These are phyloP conservation scores for Amylostereum chailletii DNA, from an alignment of 1,284 basidiomycete genomes.

Conservation along the genomic window DNA sequence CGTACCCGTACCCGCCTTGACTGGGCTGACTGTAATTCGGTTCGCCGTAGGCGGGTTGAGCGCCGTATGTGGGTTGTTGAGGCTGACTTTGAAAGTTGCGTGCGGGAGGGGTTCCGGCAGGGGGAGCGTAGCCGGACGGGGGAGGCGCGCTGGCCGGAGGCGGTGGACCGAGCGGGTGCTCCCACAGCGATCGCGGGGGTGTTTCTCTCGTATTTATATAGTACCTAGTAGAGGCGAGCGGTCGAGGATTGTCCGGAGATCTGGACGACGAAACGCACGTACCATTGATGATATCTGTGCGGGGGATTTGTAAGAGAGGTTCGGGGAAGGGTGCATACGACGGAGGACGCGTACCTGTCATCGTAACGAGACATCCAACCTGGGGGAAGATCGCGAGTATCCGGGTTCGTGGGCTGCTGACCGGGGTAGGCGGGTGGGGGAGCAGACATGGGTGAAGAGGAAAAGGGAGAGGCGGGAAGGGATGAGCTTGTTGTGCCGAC, in stretches of 20 bases:
- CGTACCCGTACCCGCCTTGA: constrained; percentile 2
- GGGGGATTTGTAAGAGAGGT: constrained; percentile 9
- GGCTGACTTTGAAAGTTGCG: constrained; percentile 18
- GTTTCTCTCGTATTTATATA: constrained; percentile 55
- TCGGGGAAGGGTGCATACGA: constrained; percentile 9
- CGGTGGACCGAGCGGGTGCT: constrained; percentile 47
- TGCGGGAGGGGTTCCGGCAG: constrained; percentile 28
- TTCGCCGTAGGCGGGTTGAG: constrained; percentile 12
- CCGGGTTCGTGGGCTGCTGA: constrained; percentile 39
- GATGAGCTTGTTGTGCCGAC: background rate
- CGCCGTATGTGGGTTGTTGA: background rate
- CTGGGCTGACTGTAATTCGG: constrained; percentile 9
- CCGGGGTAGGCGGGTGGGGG: constrained; percentile 30
- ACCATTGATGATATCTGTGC: constrained; percentile 62
- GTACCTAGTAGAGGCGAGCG: constrained; percentile 37
- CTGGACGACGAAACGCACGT: constrained; percentile 13
- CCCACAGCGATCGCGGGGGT: constrained; percentile 60
- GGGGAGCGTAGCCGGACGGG: constrained; percentile 32
- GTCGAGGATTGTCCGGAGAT: background rate
- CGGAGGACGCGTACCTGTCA: constrained; percentile 38
- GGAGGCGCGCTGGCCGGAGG: constrained; percentile 27
- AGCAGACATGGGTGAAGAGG: constrained; percentile 27
- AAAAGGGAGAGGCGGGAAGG: constrained; percentile 7
- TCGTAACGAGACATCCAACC: constrained; percentile 70
- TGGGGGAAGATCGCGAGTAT: constrained; percentile 50